Evolutionary conservation across 495 filamentous ascomycete genomes (phyloP).

Genomic region (Parachaetomium inaequale): DNA sequence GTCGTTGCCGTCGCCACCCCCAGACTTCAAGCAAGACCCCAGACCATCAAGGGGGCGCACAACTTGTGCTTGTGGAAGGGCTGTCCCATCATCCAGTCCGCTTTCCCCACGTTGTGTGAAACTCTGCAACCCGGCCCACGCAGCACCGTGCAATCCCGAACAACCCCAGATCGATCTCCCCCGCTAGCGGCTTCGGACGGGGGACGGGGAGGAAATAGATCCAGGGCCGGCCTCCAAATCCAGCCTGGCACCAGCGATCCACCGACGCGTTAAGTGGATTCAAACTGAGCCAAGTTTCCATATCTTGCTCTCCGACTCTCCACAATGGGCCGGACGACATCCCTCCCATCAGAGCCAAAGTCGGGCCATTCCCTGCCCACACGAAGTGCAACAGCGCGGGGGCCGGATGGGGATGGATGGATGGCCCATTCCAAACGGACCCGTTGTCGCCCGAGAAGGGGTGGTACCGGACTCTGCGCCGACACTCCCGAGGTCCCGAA

Average conservation of each 20-base stretch:
- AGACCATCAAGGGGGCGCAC: background rate
- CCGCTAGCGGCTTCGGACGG: conserved; percentile 13
- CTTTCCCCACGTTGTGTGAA: conserved; percentile 15
- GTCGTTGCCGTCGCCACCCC: conserved; percentile 8
- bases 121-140: conserved; percentile 5
- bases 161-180: conserved; percentile 8
- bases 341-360: background rate
- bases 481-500: conserved; percentile 1
- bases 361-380: background rate
- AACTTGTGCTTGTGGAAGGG: background rate
- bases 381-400: background rate
- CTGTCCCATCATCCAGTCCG: conserved; percentile 11
- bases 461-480: conserved; percentile 6
- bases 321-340: conserved; percentile 4
- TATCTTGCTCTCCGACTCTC: background rate
- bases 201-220: background rate
- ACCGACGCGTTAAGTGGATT: background rate
- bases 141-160: background rate
- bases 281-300: background rate
- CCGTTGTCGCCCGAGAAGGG: conserved; percentile 15
- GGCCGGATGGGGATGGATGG: too few species aligned
- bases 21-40: background rate
- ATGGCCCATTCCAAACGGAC: background rate
- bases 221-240: conserved; percentile 1
- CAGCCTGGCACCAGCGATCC: background rate